Base-by-base conservation (phyloP, 2,329 filamentous ascomycete genomes). In the Bipolaris victoriae region DNA sequence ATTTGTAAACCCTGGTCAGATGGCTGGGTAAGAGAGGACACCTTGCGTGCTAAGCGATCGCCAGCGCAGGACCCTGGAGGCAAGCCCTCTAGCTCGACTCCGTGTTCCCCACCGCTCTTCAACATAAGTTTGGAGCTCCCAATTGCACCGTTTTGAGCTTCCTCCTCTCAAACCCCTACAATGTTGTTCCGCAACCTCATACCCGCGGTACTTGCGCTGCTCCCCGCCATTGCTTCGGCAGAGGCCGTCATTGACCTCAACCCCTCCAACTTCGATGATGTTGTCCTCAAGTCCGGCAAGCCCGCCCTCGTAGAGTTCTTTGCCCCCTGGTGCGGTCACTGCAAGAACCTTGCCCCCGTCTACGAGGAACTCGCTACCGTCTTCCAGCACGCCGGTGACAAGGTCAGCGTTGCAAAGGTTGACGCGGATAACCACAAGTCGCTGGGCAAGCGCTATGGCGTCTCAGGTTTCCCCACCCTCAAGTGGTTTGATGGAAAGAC, bases 401-500 rank as follows among this genome's bases (percentile, higher is more conserved):
- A 89, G 72, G 86, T 99, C 53, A 88, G 89, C 74, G 92, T 99
- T 73, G 95, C 90, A 68, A 99, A 98, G 81, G 93, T 99, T 67
- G 93, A 99, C 75, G 95, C 94, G 57, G 95, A 99, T 76, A 87
- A 88, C 56, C 89, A 99, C 82, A 90, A 90, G 77, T 82, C 86
- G 16, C 82, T 99, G 62, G 94, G 93, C 67, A 90, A 91, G 84
- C 85, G 88, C 64, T 98, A 93, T 72, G 91, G 90, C 41, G 86
- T 99, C 47, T 89, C 95, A 79, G 96, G 96, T 18, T 99, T 98
- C 83, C 95, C 95, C 18, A 99, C 95, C 0, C 81, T 99, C 72
- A 99, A 99, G 81, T 99, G 87, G 85, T 99, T 99, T 72, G 93
- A 98, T 78, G 95, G 95, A 68, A 96, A 96, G 85, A 94, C 89